phyloP scores from a whole-genome alignment of 2,329 filamentous ascomycete genomes.

The Fusarium keratoplasticum region DNA sequence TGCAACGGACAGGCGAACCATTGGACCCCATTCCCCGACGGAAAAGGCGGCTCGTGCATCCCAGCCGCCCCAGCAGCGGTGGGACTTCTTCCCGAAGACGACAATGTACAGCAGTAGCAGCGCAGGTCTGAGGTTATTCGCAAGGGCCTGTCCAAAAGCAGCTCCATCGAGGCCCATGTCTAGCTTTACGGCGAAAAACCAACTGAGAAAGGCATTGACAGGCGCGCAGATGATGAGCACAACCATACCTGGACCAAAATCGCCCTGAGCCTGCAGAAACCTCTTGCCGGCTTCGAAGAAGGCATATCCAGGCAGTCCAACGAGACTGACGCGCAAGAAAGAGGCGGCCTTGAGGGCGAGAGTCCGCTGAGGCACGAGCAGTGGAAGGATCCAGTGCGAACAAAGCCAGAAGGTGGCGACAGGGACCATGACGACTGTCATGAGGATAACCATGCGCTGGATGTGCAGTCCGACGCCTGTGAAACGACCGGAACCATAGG shows the following conservation, averaged over 20 bases:
- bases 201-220: conserved; percentile 61
- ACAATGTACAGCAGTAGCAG: conserved; percentile 60
- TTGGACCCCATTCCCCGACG: conserved; percentile 55
- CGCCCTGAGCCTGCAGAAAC: conserved; percentile 66
- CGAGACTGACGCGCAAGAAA: conserved; percentile 61
- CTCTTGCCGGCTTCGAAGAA: conserved; percentile 66
- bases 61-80: conserved; percentile 53
- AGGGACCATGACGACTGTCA: conserved; percentile 60
- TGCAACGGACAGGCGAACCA: conserved; percentile 54
- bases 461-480: conserved; percentile 63
- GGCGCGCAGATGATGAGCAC: conserved; percentile 61
- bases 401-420: conserved; percentile 62
- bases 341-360: conserved; percentile 60
- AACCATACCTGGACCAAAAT: conserved; percentile 63
- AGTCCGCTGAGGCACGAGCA: conserved; percentile 59
- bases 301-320: conserved; percentile 65
- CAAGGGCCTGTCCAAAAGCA: conserved; percentile 61
- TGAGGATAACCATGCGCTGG: conserved; percentile 65
- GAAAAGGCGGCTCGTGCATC: conserved; percentile 50
- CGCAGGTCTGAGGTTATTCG: conserved; percentile 60
- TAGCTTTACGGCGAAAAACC: conserved; percentile 58
- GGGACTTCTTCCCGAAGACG: conserved; percentile 52
- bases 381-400: conserved; percentile 59
- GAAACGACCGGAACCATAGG: conserved; percentile 54
- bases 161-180: conserved; percentile 63